Evolutionary conservation across 139 green algal species (phyloP).

Genomic region (Micromonas pusilla): DNA sequence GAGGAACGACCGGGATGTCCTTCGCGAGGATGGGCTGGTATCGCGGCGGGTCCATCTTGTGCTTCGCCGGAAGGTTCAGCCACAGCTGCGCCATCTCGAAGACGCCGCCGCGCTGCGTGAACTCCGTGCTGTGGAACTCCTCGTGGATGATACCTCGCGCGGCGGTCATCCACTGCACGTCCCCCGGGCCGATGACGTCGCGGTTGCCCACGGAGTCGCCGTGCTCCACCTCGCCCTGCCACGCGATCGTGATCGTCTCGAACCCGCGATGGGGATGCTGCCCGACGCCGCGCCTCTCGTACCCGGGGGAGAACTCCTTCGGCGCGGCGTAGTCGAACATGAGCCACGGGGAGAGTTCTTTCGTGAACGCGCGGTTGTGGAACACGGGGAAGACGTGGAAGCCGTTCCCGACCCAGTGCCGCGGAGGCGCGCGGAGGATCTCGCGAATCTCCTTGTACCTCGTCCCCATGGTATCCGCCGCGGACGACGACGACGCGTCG

Average conservation of each 20-base stretch:
- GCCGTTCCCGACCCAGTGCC: constrained; percentile 27
- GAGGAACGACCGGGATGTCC: constrained; percentile 21
- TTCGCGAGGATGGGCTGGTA: constrained; percentile 34
- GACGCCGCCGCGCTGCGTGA: constrained; percentile 17
- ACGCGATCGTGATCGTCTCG: constrained; percentile 42
- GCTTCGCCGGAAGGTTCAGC: constrained; percentile 37
- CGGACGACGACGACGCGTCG: no score
- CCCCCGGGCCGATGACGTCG: constrained; percentile 34
- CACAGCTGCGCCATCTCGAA: constrained; percentile 37
- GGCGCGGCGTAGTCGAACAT: constrained; percentile 33
- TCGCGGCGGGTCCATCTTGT: constrained; percentile 36
- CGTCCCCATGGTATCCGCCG: background rate
- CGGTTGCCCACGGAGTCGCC: constrained; percentile 29
- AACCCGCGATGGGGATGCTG: constrained; percentile 41
- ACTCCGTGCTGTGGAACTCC: constrained; percentile 30
- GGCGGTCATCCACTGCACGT: constrained; percentile 45
- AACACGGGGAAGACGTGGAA: constrained; percentile 33
- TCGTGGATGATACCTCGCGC: constrained; percentile 37
- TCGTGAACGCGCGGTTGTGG: constrained; percentile 23
- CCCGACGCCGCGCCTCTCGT: constrained; percentile 1
- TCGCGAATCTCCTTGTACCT: background rate
- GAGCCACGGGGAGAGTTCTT: constrained; percentile 21
- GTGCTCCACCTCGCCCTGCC: constrained; percentile 34
- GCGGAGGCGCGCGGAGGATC: background rate
- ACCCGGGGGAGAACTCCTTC: constrained; percentile 22